A percentile compares a stretch with the other conserved stretches of the same genome.
These are phyloP conservation scores for Leccinum uliginosum DNA, from an alignment of 768 basidiomycete species.

Conservation along the genomic window DNA sequence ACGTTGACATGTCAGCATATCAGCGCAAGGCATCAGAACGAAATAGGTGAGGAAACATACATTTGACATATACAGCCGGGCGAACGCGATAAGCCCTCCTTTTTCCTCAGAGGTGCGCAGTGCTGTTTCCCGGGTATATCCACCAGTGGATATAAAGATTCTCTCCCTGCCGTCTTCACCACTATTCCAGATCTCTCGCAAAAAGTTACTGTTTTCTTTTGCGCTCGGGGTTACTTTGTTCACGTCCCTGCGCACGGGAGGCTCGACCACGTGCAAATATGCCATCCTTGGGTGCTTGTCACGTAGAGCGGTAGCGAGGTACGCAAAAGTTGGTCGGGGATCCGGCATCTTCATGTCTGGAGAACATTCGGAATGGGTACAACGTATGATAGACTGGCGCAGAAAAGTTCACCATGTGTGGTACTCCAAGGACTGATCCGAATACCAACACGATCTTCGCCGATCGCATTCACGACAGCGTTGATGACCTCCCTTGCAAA, in stretches of 20 bases:
- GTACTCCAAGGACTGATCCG: conserved; percentile 54
- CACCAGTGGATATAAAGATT: neutral
- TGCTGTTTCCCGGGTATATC: conserved; percentile 21
- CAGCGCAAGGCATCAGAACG: neutral
- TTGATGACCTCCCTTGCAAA: conserved; percentile 55
- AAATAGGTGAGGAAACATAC: neutral
- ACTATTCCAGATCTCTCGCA: conserved; percentile 41
- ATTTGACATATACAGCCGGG: conserved; percentile 5
- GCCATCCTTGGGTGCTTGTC: conserved; percentile 34
- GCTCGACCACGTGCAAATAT: conserved; percentile 51
- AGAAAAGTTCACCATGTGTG: conserved; percentile 33
- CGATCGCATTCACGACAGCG: conserved; percentile 48
- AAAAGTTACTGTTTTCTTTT: conserved; percentile 38
- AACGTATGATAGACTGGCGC: too few relatives aligned
- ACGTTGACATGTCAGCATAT: neutral
- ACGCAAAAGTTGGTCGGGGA: conserved; percentile 50
- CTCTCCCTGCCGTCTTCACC: conserved; percentile 1
- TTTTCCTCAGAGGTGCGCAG: conserved; percentile 31
- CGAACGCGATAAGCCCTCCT: conserved; percentile 24
- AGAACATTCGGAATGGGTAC: neutral
- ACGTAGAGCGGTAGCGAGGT: conserved; percentile 42
- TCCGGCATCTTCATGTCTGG: conserved; percentile 51
- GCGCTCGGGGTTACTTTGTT: neutral
- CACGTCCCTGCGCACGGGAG: conserved; percentile 21
- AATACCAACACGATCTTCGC: conserved; percentile 49